Evolutionary conservation across 768 basidiomycete species (phyloP), one percentile per base, ranked within the genome.

Genomic region (Termitomyces sp.): DNA sequence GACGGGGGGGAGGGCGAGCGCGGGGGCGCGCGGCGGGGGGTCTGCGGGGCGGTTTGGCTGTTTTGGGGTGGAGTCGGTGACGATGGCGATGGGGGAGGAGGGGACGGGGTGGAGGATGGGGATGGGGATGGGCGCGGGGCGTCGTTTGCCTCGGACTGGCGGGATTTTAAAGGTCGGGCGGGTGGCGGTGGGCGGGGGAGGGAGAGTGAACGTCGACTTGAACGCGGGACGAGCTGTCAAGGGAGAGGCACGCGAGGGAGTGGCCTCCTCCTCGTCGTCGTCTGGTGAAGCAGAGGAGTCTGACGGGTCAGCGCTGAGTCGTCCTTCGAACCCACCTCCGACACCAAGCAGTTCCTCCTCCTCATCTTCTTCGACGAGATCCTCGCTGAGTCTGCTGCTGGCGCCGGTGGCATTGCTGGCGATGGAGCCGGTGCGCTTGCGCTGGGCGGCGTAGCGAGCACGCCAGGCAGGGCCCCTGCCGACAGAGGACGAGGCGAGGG

Each of bases 351-450:
- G 73, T 57, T 85, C 86, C 49, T 81, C 72, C 66, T 92, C 89
- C 67, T 92, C 90, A 22, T 91, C 89, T 61, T 88, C 88, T 65
- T 92, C 91, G 10, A 92, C 82, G 9, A 92, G 81, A 53, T 92
- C 79, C 68, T 92, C 90, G 66, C 89, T 92, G 44, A 90, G 68
- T 42, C 88, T 73, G 68, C 90, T 92, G 64, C 81, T 92, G 64
- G 81, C 81, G 39, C 70, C 78, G 1, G 88, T 90, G 61, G 73
- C 74, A 65, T 80, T 83, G 65, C 88, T 91, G n/a, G 88, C 85
- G 45, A 86, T 77, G 16, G 90, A 92, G 2, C 81, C 87, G 8
- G 88, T 79, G 46, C 90, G 86, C 67, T 85, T 87, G 61, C 88
- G 85, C 37, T 76, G 68, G 44, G 54, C 61, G 39, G 77, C 80